Conservation (phyloP, 1,139 yeast genomes). For the Groenewaldozyma auringiensis region DNA sequence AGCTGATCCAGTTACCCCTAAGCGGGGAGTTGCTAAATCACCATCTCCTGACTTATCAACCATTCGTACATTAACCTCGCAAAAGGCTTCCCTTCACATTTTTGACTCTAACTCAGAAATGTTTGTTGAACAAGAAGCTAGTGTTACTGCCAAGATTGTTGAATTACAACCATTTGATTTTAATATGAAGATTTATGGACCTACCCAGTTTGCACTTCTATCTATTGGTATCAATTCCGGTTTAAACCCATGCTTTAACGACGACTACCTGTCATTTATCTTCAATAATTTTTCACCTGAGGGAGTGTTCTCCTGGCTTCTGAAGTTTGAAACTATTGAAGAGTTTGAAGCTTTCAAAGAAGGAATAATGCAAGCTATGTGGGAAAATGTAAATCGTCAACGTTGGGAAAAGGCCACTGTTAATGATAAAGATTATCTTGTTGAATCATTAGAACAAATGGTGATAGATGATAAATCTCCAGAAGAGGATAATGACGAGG, state of each 20-base stretch:
- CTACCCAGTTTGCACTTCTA: constrained; percentile 25
- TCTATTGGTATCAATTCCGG: constrained; percentile 42
- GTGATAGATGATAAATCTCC: constrained; percentile 26
- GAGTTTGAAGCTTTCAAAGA: constrained; percentile 46
- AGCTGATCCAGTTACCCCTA: constrained; percentile 1
- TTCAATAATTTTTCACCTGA: constrained; percentile 48
- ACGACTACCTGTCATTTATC: constrained; percentile 50
- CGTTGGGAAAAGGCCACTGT: constrained; percentile 42
- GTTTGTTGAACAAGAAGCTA: constrained; percentile 40
- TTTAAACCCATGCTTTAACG: constrained; percentile 61
- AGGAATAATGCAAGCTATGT: constrained; percentile 45
- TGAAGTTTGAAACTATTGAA: constrained; percentile 43
- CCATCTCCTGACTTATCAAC: not conserved
- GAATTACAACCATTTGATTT: constrained; percentile 48
- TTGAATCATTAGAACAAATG: constrained; percentile 40
- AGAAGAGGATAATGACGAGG: constrained; percentile 32
- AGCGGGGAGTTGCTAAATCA: not conserved
- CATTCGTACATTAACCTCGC: constrained; percentile 12
- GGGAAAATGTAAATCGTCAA: constrained; percentile 51
- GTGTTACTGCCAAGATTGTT: constrained; percentile 35
- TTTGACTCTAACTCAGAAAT: constrained; percentile 49
- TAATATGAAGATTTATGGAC: constrained; percentile 32
- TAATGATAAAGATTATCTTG: constrained; percentile 43
- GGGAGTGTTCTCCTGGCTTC: constrained; percentile 47
- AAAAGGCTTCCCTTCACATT: constrained; percentile 41